Conservation (phyloP, 257 asterid species). For the Striga asiatica region DNA sequence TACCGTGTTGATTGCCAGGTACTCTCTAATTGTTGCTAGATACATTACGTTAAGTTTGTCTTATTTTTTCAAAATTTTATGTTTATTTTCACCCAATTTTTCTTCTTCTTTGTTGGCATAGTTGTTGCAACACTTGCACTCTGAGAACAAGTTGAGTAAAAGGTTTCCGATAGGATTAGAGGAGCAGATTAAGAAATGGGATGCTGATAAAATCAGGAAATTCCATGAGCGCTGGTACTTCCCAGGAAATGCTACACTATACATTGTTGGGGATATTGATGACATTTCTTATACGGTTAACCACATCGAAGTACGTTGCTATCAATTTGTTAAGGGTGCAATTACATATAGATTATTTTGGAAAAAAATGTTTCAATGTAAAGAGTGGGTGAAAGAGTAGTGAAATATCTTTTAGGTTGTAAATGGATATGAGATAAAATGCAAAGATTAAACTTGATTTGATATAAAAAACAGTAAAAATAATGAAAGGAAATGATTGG, state of each 20-base stretch:
- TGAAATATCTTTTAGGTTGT: too few species aligned
- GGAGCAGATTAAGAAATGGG: conserved; percentile 99
- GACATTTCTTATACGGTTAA: conserved; percentile 59
- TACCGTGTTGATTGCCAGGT: conserved; percentile 99
- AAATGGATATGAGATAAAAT: too few species aligned
- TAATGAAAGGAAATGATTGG: too few species aligned
- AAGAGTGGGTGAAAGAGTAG: too few species aligned
- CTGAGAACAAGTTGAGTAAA: conserved; percentile 95
- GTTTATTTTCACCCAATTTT: conserved; percentile 9
- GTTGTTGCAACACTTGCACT: conserved; percentile 94
- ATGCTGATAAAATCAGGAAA: conserved; percentile 91
- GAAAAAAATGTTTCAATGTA: too few species aligned
- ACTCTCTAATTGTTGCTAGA: conserved; percentile 20
- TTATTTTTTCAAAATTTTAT: conserved; percentile 6
- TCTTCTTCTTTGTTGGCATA: conserved; percentile 24
- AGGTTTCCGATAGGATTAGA: conserved; percentile 96
- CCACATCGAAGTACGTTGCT: conserved; percentile 74
- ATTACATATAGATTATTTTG: too few species aligned
- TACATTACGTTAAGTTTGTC: conserved; percentile 5
- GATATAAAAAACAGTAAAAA: too few species aligned
- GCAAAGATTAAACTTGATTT: too few species aligned
- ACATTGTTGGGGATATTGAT: conserved; percentile 94
- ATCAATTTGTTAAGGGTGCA: too few species aligned
- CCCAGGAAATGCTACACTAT: conserved; percentile 95
- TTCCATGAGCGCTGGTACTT: conserved; percentile 99